Evolutionary conservation across 2,329 filamentous ascomycete genomes (phyloP).

Genomic region (Fusarium papillatum): DNA sequence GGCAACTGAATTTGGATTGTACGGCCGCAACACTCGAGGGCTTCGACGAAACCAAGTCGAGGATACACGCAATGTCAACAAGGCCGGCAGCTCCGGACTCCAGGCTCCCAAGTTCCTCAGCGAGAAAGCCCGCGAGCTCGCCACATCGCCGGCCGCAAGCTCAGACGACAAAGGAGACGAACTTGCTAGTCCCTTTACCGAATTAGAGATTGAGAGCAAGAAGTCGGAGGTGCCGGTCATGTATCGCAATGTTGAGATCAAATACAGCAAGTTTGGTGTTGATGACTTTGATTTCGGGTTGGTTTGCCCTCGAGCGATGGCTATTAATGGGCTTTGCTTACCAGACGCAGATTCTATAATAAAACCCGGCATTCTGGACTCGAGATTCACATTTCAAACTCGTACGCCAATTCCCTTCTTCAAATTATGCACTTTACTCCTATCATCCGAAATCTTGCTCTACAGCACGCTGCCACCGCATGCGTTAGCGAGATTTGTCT

Average conservation of each 20-base stretch:
- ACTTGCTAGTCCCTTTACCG: conserved; percentile 74
- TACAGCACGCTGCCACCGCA: conserved; percentile 89
- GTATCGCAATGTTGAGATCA: conserved; percentile 96
- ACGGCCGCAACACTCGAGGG: conserved; percentile 82
- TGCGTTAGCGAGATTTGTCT: conserved; percentile 89
- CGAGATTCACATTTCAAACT: conserved; percentile 97
- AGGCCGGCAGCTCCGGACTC: conserved; percentile 70
- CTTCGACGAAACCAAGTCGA: conserved; percentile 86
- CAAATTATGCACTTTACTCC: conserved; percentile 95
- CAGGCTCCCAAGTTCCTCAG: conserved; percentile 93
- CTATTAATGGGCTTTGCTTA: conserved; percentile 26
- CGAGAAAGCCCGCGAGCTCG: conserved; percentile 84
- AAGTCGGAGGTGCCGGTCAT: conserved; percentile 88
- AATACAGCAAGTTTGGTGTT: conserved; percentile 99
- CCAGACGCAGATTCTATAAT: conserved; percentile 83
- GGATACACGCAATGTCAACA: conserved; percentile 76
- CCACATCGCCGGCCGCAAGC: conserved; percentile 58
- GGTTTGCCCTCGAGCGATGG: conserved; percentile 46
- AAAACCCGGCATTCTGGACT: conserved; percentile 92
- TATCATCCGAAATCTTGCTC: conserved; percentile 85
- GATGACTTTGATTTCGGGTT: conserved; percentile 98
- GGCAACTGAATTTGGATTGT: conserved; percentile 80
- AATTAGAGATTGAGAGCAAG: conserved; percentile 78
- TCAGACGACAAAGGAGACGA: conserved; percentile 66
- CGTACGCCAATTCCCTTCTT: conserved; percentile 92